Conservation (phyloP, 1,284 basidiomycete genomes). For the Phaffia rhodozyma region DNA sequence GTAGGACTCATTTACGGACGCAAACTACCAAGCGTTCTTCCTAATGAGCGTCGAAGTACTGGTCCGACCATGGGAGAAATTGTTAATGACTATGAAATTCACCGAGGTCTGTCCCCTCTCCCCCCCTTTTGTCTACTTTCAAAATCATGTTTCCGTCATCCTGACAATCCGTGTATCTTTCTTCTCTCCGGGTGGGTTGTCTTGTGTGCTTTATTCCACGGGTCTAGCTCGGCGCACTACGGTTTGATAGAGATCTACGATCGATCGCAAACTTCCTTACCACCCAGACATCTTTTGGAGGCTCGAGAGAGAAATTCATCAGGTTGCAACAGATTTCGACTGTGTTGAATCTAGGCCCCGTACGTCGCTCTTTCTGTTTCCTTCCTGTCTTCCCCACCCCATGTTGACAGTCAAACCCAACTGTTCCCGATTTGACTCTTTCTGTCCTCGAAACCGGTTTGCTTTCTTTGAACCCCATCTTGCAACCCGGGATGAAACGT, state of each 20-base stretch:
- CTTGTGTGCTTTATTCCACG: not conserved
- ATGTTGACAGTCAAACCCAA: not conserved
- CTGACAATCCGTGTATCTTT: not conserved
- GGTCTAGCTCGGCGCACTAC: conserved; percentile 78
- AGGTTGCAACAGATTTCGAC: conserved; percentile 88
- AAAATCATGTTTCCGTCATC: not conserved
- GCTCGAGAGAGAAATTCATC: conserved; percentile 79
- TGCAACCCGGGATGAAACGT: conserved; percentile 9
- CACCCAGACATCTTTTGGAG: conserved; percentile 72
- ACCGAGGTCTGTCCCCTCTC: conserved; percentile 53
- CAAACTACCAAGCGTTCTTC: conserved; percentile 77
- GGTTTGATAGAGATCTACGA: conserved; percentile 87
- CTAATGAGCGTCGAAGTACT: conserved; percentile 71
- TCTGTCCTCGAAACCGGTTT: not conserved
- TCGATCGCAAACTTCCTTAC: conserved; percentile 70
- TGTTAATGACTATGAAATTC: conserved; percentile 65
- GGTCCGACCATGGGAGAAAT: conserved; percentile 86
- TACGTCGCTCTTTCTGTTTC: conserved; percentile 35
- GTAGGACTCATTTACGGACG: conserved; percentile 71
- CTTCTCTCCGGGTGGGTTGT: not conserved
- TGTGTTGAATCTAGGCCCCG: conserved; percentile 75
- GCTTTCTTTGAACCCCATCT: conserved; percentile 6
- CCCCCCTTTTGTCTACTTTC: not conserved
- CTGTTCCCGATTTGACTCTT: not conserved
- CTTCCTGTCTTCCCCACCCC: not conserved